phyloP scores from a whole-genome alignment of 1,284 basidiomycete genomes.

The Exobasidium cylindrosporum region DNA sequence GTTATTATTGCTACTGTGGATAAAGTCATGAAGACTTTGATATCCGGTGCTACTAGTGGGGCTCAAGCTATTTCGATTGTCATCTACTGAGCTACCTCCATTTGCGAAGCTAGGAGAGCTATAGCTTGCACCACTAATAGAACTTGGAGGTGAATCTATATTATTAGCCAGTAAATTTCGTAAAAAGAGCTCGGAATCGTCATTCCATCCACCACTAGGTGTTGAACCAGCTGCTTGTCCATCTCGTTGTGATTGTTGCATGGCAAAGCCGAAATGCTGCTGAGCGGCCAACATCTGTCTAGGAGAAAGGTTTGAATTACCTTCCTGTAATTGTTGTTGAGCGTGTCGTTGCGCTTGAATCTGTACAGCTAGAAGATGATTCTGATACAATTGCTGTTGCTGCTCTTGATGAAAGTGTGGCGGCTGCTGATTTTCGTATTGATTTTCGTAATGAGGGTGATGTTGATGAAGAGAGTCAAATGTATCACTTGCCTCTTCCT shows the following conservation, averaged over 20 bases:
- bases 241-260: slow-evolving; percentile 18
- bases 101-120: not conserved
- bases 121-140: slow-evolving; percentile 8
- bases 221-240: slow-evolving; percentile 16
- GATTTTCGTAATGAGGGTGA: too few species aligned
- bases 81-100: slow-evolving; percentile 1
- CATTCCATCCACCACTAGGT: slow-evolving; percentile 22
- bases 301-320: slow-evolving; percentile 1
- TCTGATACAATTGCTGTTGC: not conserved
- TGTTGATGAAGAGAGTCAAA: not conserved
- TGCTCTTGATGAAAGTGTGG: not conserved
- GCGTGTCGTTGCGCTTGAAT: not conserved
- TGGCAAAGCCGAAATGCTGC: slow-evolving; percentile 19
- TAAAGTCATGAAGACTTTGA: slow-evolving; percentile 37
- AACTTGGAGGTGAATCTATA: slow-evolving; percentile 15
- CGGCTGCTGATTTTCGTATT: not conserved
- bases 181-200: slow-evolving; percentile 36
- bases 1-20: slow-evolving; percentile 20
- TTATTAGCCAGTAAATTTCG: slow-evolving; percentile 28
- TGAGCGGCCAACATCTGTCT: slow-evolving; percentile 19
- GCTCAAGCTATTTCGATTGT: slow-evolving; percentile 1
- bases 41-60: slow-evolving; percentile 32
- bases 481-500: not conserved
- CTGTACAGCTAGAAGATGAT: not conserved
- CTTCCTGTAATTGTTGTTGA: not conserved